Evolutionary conservation across 169 alveolate species (phyloP).

Genomic region (Plasmodium inui): DNA sequence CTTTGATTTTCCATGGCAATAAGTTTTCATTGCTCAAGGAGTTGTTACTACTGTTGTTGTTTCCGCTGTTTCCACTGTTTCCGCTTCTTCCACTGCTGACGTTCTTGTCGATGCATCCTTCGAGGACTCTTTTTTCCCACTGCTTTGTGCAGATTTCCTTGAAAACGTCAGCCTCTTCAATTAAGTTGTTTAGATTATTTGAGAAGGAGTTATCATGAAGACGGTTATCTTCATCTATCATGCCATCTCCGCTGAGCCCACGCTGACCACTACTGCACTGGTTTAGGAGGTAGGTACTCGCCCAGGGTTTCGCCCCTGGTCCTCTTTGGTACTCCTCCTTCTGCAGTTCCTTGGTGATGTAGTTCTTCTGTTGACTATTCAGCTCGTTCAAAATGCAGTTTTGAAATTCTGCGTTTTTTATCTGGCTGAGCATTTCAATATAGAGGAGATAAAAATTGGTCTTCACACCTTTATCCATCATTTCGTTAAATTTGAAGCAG

Average conservation of each 20-base stretch:
- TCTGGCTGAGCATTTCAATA: slow-evolving; percentile 29
- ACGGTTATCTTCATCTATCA: neutral
- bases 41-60: neutral
- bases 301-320: neutral
- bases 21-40: slow-evolving; percentile 71
- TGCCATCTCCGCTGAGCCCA: neutral
- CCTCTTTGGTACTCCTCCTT: slow-evolving; percentile 58
- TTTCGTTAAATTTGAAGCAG: slow-evolving; percentile 64
- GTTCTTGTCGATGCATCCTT: slow-evolving; percentile 55
- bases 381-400: slow-evolving; percentile 48
- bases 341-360: slow-evolving; percentile 64
- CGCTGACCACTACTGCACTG: neutral
- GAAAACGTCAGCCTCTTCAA: slow-evolving; percentile 64
- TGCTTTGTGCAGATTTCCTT: slow-evolving; percentile 70
- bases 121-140: slow-evolving; percentile 73
- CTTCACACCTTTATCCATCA: slow-evolving; percentile 66
- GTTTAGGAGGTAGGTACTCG: neutral
- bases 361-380: slow-evolving; percentile 52
- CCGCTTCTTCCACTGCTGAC: neutral
- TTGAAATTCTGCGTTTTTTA: slow-evolving; percentile 48
- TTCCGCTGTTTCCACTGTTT: neutral
- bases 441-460: slow-evolving; percentile 54
- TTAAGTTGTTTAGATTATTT: neutral
- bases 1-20: slow-evolving; percentile 76
- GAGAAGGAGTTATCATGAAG: neutral